phyloP scores from a whole-genome alignment of 306 rosid genomes.

The Trichosanthes truncata region DNA sequence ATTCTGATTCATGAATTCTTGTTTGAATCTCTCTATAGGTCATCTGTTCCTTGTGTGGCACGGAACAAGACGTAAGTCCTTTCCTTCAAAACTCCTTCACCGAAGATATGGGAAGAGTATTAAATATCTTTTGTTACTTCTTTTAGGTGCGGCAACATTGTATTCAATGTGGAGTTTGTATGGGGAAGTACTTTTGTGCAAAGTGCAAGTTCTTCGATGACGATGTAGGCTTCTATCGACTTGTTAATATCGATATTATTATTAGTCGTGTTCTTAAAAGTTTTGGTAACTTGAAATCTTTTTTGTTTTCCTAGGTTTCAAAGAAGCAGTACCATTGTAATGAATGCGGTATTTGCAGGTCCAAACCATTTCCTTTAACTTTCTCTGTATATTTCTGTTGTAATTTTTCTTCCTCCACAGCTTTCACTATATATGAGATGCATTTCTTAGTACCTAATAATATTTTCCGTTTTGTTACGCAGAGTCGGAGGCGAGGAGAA shows the following conservation, averaged over 20 bases:
- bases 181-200: conserved; percentile 73
- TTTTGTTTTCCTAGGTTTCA: conserved; percentile 26
- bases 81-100: background rate
- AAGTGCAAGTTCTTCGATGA: conserved; percentile 71
- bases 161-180: conserved; percentile 57
- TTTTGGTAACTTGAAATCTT: background rate
- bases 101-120: background rate
- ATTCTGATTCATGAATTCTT: background rate
- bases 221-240: conserved; percentile 36
- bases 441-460: background rate
- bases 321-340: conserved; percentile 68
- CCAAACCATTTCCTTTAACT: conserved; percentile 8
- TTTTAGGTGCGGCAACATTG: conserved; percentile 77
- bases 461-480: background rate
- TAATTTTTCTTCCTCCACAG: background rate
- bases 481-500: conserved; percentile 66
- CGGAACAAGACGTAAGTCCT: conserved; percentile 68
- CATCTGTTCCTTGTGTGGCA: conserved; percentile 63
- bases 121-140: conserved; percentile 5
- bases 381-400: background rate
- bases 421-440: background rate
- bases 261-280: no score
- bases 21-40: conserved; percentile 31
- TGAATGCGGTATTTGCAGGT: conserved; percentile 92
- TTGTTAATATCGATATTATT: background rate